Percentiles rank a stretch among this genome's conserved stretches.
phyloP scores from a whole-genome alignment of 2,329 filamentous ascomycete genomes.

The Claviceps sp. region DNA sequence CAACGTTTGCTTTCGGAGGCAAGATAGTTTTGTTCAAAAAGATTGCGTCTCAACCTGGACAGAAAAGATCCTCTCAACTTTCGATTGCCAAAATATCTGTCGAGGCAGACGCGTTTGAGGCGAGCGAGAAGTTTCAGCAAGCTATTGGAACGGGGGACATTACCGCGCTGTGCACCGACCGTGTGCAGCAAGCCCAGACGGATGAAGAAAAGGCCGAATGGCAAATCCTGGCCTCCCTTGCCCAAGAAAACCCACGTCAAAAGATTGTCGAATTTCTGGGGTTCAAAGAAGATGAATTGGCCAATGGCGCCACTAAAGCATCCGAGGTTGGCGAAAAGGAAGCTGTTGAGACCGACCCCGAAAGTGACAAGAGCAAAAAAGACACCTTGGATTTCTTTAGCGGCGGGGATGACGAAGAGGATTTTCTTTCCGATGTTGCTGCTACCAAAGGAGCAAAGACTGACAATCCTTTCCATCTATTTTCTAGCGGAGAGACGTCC shows the following conservation, averaged over 20 bases:
- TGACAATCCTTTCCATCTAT: conserved; percentile 86
- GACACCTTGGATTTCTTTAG: conserved; percentile 73
- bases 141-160: conserved; percentile 69
- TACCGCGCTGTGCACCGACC: conserved; percentile 62
- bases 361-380: conserved; percentile 35
- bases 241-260: conserved; percentile 72
- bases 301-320: conserved; percentile 32
- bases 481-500: conserved; percentile 68
- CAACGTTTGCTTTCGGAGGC: conserved; percentile 89
- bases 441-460: conserved; percentile 86
- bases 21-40: conserved; percentile 69
- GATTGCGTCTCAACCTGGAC: conserved; percentile 43
- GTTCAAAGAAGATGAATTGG: conserved; percentile 51
- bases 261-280: conserved; percentile 82
- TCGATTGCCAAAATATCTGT: conserved; percentile 79
- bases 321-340: conserved; percentile 12
- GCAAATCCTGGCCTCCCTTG: conserved; percentile 83
- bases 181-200: conserved; percentile 59
- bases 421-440: conserved; percentile 73
- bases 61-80: conserved; percentile 60
- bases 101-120: conserved; percentile 70
- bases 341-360: conserved; percentile 18
- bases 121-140: conserved; percentile 77
- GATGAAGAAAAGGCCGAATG: conserved; percentile 94
- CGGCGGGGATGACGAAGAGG: conserved; percentile 49